Percentiles rank a stretch among this genome's conserved stretches.
phyloP scores from a whole-genome alignment of 129 eudicot species.

The Flaveria linearis region DNA sequence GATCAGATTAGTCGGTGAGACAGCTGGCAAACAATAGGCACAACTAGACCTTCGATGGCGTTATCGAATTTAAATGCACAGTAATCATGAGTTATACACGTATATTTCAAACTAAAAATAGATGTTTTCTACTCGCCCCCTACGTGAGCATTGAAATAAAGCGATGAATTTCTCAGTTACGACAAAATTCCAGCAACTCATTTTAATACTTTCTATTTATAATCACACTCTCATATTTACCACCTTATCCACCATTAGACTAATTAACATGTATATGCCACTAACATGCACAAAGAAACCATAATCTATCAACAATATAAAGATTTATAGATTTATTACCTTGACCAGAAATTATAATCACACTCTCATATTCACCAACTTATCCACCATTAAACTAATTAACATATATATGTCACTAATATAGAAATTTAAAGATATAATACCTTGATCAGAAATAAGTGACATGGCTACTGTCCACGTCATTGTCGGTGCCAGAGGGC shows the following conservation, averaged over 20 bases:
- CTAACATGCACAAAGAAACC: not conserved
- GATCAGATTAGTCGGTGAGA: conserved; percentile 30
- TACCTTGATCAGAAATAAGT: conserved; percentile 24
- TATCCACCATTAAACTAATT: conserved; percentile 25
- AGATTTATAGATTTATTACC: conserved; percentile 28
- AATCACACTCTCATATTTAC: conserved; percentile 17
- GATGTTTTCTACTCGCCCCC: conserved; percentile 15
- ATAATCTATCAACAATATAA: not conserved
- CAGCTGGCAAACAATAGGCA: conserved; percentile 36
- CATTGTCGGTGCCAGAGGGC: conserved; percentile 56
- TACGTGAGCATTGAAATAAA: conserved; percentile 34
- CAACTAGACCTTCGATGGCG: conserved; percentile 29
- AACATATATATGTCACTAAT: conserved; percentile 12
- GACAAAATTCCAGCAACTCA: conserved; percentile 31
- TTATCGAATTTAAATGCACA: conserved; percentile 35
- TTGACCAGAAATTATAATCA: conserved; percentile 6
- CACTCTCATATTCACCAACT: conserved; percentile 19
- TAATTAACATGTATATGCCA: conserved; percentile 21
- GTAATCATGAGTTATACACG: conserved; percentile 40
- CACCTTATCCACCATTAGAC: conserved; percentile 27
- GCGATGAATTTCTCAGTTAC: conserved; percentile 27
- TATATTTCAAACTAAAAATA: conserved; percentile 34
- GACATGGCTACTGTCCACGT: conserved; percentile 37
- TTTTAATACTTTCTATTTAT: conserved; percentile 28
- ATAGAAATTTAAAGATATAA: conserved; percentile 8